A percentile compares a stretch with the other conserved stretches of the same genome.
These are phyloP conservation scores for Rubia occidens DNA, from an alignment of 305 asterid genomes.

Conservation along the genomic window DNA sequence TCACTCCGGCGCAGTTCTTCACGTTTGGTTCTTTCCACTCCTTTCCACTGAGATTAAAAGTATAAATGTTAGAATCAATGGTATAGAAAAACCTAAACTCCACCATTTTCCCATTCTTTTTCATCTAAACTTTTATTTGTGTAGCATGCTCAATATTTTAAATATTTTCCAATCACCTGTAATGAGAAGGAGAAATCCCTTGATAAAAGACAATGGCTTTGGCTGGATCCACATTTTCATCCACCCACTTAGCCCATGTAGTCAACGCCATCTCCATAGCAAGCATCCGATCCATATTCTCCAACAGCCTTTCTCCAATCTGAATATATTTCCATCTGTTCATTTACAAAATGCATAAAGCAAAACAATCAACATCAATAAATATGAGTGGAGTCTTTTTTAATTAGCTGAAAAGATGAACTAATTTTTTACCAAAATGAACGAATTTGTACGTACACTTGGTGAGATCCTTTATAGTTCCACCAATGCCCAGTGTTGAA, in stretches of 20 bases:
- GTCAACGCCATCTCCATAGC: conserved; percentile 24
- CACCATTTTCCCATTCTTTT: too few relatives aligned
- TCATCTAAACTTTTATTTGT: too few relatives aligned
- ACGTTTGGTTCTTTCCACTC: conserved; percentile 19
- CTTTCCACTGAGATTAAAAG: conserved; percentile 14
- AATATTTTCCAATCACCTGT: conserved; percentile 29
- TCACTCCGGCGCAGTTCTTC: conserved; percentile 17
- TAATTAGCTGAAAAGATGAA: background rate
- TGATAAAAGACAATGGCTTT: conserved; percentile 27
- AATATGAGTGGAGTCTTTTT: too few relatives aligned
- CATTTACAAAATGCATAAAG: background rate
- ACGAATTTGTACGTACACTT: conserved; percentile 37
- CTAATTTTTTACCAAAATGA: background rate
- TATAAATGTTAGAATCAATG: too few relatives aligned
- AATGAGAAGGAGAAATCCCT: conserved; percentile 32
- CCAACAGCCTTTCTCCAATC: conserved; percentile 5
- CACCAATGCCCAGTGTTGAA: conserved; percentile 98
- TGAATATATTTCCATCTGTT: conserved; percentile 28
- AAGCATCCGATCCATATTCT: conserved; percentile 23
- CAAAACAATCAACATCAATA: background rate
- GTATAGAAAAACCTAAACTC: too few relatives aligned
- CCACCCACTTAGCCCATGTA: conserved; percentile 36
- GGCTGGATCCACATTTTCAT: conserved; percentile 14
- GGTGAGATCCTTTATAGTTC: conserved; percentile 58
- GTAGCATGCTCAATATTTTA: too few relatives aligned